Evolutionary conservation across 2,329 filamentous ascomycete species (phyloP).

Genomic region (Botrytis byssoidea): DNA sequence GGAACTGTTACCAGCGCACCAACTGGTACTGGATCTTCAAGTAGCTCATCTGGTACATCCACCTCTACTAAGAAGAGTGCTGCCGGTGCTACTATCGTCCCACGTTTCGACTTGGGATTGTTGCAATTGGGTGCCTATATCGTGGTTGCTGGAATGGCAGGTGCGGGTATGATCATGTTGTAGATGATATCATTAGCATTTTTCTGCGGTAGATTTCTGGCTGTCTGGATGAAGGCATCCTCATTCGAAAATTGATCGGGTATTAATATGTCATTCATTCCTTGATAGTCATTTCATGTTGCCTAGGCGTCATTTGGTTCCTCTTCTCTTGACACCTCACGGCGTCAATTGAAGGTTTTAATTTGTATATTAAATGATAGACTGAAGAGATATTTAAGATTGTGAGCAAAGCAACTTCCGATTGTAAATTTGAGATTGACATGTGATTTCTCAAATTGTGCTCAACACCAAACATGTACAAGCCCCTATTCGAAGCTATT

Average conservation of each 20-base stretch:
- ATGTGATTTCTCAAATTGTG: not conserved
- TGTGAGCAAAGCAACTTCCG: not conserved
- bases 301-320: not conserved
- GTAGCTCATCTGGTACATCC: constrained; percentile 30
- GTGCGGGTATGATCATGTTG: constrained; percentile 54
- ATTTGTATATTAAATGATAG: constrained; percentile 22
- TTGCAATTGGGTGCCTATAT: constrained; percentile 51
- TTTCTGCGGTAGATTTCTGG: not conserved
- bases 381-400: not conserved
- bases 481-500: not conserved
- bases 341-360: constrained; percentile 1
- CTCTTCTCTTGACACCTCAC: not conserved
- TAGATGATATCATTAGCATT: constrained; percentile 39
- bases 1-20: constrained; percentile 52
- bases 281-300: not conserved
- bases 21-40: constrained; percentile 40
- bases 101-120: constrained; percentile 46
- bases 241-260: constrained; percentile 5
- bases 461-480: not conserved
- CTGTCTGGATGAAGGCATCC: constrained; percentile 8
- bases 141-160: constrained; percentile 49
- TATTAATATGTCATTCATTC: constrained; percentile 3
- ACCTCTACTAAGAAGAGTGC: constrained; percentile 35
- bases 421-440: not conserved
- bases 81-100: constrained; percentile 45